phyloP scores from a whole-genome alignment of 2,329 filamentous ascomycete species.

The Helotiales sp. region DNA sequence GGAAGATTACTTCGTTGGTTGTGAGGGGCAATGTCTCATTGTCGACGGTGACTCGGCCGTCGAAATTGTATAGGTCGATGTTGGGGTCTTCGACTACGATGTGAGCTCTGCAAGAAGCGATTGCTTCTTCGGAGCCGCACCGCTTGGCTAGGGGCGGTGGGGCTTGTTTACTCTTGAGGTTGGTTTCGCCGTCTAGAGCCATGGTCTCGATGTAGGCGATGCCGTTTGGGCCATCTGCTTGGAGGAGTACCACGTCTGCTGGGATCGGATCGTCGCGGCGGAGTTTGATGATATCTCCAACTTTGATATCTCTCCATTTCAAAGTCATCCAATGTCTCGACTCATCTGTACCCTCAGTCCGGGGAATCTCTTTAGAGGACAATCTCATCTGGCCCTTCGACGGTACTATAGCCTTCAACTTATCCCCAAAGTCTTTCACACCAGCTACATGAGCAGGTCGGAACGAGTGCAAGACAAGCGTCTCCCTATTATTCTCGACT shows the following conservation, averaged over 20 bases:
- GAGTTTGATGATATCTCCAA: constrained; percentile 73
- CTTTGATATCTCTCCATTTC: constrained; percentile 72
- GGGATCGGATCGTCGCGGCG: constrained; percentile 79
- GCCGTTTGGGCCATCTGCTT: constrained; percentile 77
- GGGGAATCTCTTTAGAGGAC: neutral
- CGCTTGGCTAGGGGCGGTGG: constrained; percentile 64
- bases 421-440: constrained; percentile 9
- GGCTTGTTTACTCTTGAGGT: constrained; percentile 76
- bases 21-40: constrained; percentile 72
- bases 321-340: constrained; percentile 51
- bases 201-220: constrained; percentile 86
- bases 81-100: constrained; percentile 80
- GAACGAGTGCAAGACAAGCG: constrained; percentile 35
- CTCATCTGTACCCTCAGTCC: neutral
- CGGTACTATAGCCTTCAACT: constrained; percentile 6
- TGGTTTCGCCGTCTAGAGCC: constrained; percentile 83
- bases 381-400: neutral
- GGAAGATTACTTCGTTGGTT: constrained; percentile 81
- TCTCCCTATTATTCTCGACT: constrained; percentile 78
- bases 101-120: constrained; percentile 61
- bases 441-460: constrained; percentile 9
- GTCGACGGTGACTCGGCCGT: constrained; percentile 66
- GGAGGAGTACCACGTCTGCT: constrained; percentile 80
- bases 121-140: constrained; percentile 60
- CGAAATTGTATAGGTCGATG: constrained; percentile 76